Evolutionary conservation across 2,329 filamentous ascomycete genomes (phyloP).

Genomic region (Trichophyton simii): DNA sequence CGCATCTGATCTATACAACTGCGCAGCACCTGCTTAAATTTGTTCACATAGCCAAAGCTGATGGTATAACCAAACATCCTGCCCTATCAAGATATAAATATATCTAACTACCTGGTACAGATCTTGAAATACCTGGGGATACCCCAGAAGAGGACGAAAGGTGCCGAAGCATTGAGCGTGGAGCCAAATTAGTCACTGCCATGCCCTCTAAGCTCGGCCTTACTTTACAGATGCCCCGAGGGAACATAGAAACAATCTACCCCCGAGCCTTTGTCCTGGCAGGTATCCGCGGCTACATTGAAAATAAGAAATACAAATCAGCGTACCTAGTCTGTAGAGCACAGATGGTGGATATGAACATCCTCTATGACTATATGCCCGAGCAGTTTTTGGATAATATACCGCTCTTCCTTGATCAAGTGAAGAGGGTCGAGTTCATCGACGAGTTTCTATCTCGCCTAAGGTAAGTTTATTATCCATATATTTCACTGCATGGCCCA

Average conservation of each 20-base stretch:
- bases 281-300: slow-evolving; percentile 71
- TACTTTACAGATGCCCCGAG: slow-evolving; percentile 86
- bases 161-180: slow-evolving; percentile 82
- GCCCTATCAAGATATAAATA: slow-evolving; percentile 7
- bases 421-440: slow-evolving; percentile 68
- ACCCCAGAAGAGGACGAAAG: slow-evolving; percentile 86
- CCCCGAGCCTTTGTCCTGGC: slow-evolving; percentile 85
- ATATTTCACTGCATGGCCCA: not conserved
- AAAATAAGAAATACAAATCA: slow-evolving; percentile 63
- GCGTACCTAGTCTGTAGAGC: slow-evolving; percentile 82
- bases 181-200: slow-evolving; percentile 72
- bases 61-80: slow-evolving; percentile 41
- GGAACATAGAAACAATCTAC: slow-evolving; percentile 90
- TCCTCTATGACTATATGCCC: slow-evolving; percentile 86
- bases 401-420: slow-evolving; percentile 65
- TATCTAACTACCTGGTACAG: slow-evolving; percentile 31
- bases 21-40: slow-evolving; percentile 89
- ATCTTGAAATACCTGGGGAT: slow-evolving; percentile 70
- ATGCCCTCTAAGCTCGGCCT: slow-evolving; percentile 79
- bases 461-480: slow-evolving; percentile 40
- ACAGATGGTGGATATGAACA: slow-evolving; percentile 95
- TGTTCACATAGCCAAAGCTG: slow-evolving; percentile 58
- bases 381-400: slow-evolving; percentile 70
- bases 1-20: slow-evolving; percentile 84
- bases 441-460: slow-evolving; percentile 85